Base-by-base conservation (phyloP, 768 basidiomycete genomes). In the Lactarius sp. region DNA sequence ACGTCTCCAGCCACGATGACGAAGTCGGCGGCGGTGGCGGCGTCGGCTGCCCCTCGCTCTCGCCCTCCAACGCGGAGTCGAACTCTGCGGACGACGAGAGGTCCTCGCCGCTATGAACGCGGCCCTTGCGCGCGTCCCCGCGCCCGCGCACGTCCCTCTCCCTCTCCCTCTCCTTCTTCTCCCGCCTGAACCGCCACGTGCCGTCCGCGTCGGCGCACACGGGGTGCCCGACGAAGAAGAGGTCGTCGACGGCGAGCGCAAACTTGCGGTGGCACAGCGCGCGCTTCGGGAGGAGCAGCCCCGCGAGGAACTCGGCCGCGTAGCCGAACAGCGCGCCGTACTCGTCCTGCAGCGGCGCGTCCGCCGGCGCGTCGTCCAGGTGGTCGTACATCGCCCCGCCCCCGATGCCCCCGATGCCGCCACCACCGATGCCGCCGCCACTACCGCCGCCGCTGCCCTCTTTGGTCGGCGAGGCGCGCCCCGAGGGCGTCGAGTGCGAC, bases 141-240 rank as follows among this genome's bases (percentile, higher is more conserved):
- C 87, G 75, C 41, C 81, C 78, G 42, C 74, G 77, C 47, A 75
- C 64, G 68, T 83, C 83, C 67, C 81, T 85, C 69, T 88, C 87
- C n/a, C 78, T 77, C 27, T 27, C 27, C 27, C 2, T 27, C 27
- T 27, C 27, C 70, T 81, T 84, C 66, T 81, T 85, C 69, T 88
- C 87, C n/a, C 78, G 77, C 70, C 81, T 84, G 73, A 91, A 91
- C 46, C 78, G 77, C 93, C 94, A 94, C 14, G 71, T 78, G 1
- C 88, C 90, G 68, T 88, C 86, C 34, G 77, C 70, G 57, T 90
- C 88, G 12, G 83, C 83, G 71, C 88, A 90, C 2, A 98, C 94
- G 1, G 96, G 97, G 73, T 98, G 95, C 0, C 97, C 97, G 50
- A 98, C 81, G 73, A 98, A 98, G 6, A 86, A 91, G 31, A 98